A percentile compares a stretch with the other conserved stretches of the same genome.
These are phyloP conservation scores for Cytidiella melzeri DNA, from an alignment of 768 basidiomycete genomes.

Conservation along the genomic window DNA sequence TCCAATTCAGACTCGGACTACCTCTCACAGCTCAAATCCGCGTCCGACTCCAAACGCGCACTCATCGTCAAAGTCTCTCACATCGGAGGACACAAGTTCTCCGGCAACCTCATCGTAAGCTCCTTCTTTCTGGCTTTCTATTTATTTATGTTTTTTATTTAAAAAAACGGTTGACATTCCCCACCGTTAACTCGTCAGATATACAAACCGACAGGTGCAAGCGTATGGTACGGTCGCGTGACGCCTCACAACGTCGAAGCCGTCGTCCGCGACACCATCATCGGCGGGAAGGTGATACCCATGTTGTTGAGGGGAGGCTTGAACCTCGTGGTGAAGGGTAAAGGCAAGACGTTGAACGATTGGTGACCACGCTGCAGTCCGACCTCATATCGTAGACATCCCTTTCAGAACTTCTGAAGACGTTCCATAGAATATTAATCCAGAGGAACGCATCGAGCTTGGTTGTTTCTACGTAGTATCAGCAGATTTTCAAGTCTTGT, in stretches of 20 bases:
- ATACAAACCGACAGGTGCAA: conserved; percentile 78
- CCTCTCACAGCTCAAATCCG: conserved; percentile 32
- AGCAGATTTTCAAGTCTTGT: too few relatives aligned
- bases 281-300: conserved; percentile 78
- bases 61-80: conserved; percentile 87
- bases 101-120: conserved; percentile 86
- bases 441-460: too few relatives aligned
- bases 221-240: conserved; percentile 93
- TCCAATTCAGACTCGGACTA: conserved; percentile 47
- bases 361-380: too few relatives aligned
- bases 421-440: too few relatives aligned
- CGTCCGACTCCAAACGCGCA: conserved; percentile 50
- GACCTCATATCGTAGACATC: too few relatives aligned
- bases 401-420: too few relatives aligned
- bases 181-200: too few relatives aligned
- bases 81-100: conserved; percentile 89
- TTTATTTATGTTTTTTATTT: background rate
- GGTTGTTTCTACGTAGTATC: too few relatives aligned
- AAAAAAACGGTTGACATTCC: too few relatives aligned
- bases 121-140: background rate
- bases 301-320: conserved; percentile 82
- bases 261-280: conserved; percentile 82
- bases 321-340: conserved; percentile 58
- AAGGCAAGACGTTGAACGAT: conserved; percentile 49
- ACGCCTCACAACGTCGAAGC: conserved; percentile 84